These are phyloP conservation scores for Piloderma croceum DNA, from an alignment of 768 basidiomycete genomes.

Conservation along the genomic window DNA sequence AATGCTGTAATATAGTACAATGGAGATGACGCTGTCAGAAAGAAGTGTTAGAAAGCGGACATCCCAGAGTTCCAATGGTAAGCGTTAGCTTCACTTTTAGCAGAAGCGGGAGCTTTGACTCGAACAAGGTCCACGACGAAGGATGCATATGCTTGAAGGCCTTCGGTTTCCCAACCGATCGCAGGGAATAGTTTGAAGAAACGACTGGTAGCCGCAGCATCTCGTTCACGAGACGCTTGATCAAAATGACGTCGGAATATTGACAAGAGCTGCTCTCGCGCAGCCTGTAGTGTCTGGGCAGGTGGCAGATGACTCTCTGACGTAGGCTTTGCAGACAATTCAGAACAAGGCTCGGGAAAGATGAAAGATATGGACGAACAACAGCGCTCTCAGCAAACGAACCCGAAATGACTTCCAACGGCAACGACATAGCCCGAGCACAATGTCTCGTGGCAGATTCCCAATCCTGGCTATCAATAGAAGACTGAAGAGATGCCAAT, in stretches of 20 bases:
- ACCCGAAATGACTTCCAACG: conserved; percentile 70
- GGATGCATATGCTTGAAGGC: conserved; percentile 84
- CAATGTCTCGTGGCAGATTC: conserved; percentile 91
- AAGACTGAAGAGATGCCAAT: conserved; percentile 47
- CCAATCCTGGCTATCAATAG: conserved; percentile 89
- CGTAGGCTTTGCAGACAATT: conserved; percentile 63
- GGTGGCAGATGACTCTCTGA: conserved; percentile 85
- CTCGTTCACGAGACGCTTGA: conserved; percentile 71
- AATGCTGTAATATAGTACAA: conserved; percentile 86
- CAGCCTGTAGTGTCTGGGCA: conserved; percentile 68
- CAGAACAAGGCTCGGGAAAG: neutral
- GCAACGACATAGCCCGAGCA: conserved; percentile 83
- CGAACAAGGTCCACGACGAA: conserved; percentile 91
- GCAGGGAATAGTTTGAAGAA: conserved; percentile 97
- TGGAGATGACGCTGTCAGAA: conserved; percentile 73
- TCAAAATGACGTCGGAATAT: conserved; percentile 80
- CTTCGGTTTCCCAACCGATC: conserved; percentile 90
- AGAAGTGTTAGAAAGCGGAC: conserved; percentile 7
- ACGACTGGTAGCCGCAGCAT: conserved; percentile 82
- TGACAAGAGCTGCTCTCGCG: conserved; percentile 67
- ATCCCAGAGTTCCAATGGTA: conserved; percentile 7
- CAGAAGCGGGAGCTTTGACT: conserved; percentile 67
- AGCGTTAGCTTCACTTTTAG: conserved; percentile 58
- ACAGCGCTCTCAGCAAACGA: conserved; percentile 84
- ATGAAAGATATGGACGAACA: conserved; percentile 41